These are phyloP conservation scores for Suaeda aralocaspica DNA, from an alignment of 148 eudicot genomes.

Conservation along the genomic window DNA sequence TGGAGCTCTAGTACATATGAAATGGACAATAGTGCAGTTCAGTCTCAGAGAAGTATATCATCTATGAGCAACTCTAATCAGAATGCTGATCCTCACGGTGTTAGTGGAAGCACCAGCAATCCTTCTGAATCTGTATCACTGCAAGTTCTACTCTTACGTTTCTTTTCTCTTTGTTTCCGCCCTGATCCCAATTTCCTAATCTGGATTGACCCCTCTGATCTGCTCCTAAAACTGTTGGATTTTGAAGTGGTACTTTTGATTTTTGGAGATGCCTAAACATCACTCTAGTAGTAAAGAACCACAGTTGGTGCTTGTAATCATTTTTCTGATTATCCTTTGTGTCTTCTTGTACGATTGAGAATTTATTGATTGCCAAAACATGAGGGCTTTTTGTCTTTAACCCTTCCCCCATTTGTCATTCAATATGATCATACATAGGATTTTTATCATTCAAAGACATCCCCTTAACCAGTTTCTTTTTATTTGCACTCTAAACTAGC, in stretches of 20 bases:
- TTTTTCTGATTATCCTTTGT: background rate
- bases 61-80: slow-evolving; percentile 72
- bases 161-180: background rate
- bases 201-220: background rate
- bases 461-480: background rate
- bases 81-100: slow-evolving; percentile 45
- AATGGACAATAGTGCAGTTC: slow-evolving; percentile 74
- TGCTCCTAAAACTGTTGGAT: background rate
- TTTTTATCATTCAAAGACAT: background rate
- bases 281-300: background rate
- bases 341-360: background rate
- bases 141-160: slow-evolving; percentile 34
- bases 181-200: background rate
- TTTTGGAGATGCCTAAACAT: slow-evolving; percentile 4
- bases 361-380: too few relatives aligned
- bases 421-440: background rate
- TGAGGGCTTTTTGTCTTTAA: too few relatives aligned
- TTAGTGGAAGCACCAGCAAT: slow-evolving; percentile 53
- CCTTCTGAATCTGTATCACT: slow-evolving; percentile 75
- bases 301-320: background rate
- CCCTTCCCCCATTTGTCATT: too few relatives aligned
- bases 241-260: background rate
- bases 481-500: background rate
- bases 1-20: slow-evolving; percentile 82
- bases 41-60: slow-evolving; percentile 78